phyloP scores from a whole-genome alignment of 2,329 filamentous ascomycete genomes.

The Fusarium pininemorale region DNA sequence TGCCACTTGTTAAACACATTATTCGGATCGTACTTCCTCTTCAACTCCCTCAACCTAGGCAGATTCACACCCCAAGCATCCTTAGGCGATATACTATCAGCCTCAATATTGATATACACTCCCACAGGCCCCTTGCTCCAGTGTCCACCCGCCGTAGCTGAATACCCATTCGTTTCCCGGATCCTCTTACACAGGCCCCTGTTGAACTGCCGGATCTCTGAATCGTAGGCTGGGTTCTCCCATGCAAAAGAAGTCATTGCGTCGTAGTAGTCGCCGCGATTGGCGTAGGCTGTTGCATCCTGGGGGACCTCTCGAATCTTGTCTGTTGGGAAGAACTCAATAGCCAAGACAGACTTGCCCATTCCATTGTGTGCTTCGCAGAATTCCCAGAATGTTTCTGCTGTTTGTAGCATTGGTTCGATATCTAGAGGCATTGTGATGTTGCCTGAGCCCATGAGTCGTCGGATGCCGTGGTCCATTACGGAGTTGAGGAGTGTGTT shows the following conservation, averaged over 20 bases:
- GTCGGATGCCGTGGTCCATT: slow-evolving; percentile 38
- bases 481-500: slow-evolving; percentile 40
- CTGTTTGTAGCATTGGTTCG: slow-evolving; percentile 42
- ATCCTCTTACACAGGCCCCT: slow-evolving; percentile 44
- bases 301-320: slow-evolving; percentile 50
- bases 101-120: slow-evolving; percentile 45
- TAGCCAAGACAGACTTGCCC: slow-evolving; percentile 41
- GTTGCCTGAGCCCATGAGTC: slow-evolving; percentile 40
- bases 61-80: slow-evolving; percentile 47
- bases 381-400: slow-evolving; percentile 42
- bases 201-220: slow-evolving; percentile 50
- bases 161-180: slow-evolving; percentile 38
- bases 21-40: slow-evolving; percentile 46
- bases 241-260: slow-evolving; percentile 53
- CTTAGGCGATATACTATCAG: slow-evolving; percentile 35
- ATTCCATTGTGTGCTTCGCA: slow-evolving; percentile 34
- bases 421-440: slow-evolving; percentile 48
- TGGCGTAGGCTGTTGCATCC: slow-evolving; percentile 55
- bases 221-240: slow-evolving; percentile 50
- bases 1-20: slow-evolving; percentile 49
- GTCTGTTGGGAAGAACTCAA: slow-evolving; percentile 54
- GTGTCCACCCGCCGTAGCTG: slow-evolving; percentile 19
- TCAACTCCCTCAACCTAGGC: slow-evolving; percentile 44
- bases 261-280: slow-evolving; percentile 56
- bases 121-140: slow-evolving; percentile 38